A percentile compares a stretch with the other conserved stretches of the same genome.
These are phyloP conservation scores for Rehmannia glutinosa DNA, from an alignment of 257 asterid species.

Conservation along the genomic window DNA sequence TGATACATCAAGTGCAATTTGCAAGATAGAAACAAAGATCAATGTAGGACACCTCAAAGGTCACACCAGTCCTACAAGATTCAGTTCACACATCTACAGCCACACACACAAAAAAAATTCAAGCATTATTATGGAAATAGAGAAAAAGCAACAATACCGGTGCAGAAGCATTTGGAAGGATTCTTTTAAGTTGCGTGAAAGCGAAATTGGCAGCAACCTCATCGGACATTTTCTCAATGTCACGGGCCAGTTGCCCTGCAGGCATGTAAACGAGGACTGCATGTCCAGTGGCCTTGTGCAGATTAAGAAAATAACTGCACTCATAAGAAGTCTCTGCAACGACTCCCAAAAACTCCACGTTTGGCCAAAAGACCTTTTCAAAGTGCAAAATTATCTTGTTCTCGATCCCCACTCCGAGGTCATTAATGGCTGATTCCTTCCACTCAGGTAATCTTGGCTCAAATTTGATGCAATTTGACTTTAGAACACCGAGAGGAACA, in stretches of 20 bases:
- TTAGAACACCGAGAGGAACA: constrained; percentile 89
- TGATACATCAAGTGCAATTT: too few relatives aligned
- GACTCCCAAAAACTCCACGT: constrained; percentile 93
- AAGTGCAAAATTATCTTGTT: constrained; percentile 87
- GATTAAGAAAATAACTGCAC: constrained; percentile 93
- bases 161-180: constrained; percentile 74
- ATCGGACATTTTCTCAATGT: constrained; percentile 80
- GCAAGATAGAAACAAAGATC: too few relatives aligned
- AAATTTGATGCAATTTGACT: constrained; percentile 61
- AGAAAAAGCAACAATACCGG: constrained; percentile 86
- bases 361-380: constrained; percentile 89
- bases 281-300: constrained; percentile 96
- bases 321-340: constrained; percentile 78
- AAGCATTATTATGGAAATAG: neutral
- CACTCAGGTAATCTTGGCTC: constrained; percentile 93
- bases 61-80: too few relatives aligned
- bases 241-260: constrained; percentile 89
- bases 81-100: too few relatives aligned
- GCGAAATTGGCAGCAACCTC: constrained; percentile 91
- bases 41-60: too few relatives aligned
- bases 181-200: constrained; percentile 65
- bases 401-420: constrained; percentile 93
- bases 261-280: constrained; percentile 98
- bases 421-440: constrained; percentile 87
- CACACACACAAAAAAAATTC: too few relatives aligned